Base-by-base conservation (phyloP, 768 basidiomycete genomes). In the Tricholoma hemisulphureum region DNA sequence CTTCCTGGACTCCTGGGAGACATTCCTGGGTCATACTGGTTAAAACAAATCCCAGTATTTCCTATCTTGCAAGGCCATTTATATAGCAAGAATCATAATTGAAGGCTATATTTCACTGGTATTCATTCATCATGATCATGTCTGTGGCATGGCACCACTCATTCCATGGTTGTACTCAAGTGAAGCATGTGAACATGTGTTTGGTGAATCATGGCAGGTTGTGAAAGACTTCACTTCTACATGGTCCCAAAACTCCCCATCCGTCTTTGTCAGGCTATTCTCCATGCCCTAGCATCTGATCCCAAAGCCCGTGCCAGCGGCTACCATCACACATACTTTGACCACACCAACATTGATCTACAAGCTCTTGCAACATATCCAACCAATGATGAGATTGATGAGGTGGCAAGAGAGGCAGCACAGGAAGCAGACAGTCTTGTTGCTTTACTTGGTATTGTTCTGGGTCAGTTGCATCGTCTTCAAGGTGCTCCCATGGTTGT, bases 171-270 rank as follows among this genome's bases (percentile, higher is more conserved):
- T 72, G 0, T 52, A 64, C 24, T 69, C 63, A 2, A 74, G 64
- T 1, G 71, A 75, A 51, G 58, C 63, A 4, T 65, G 65, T 46
- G 73, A 76, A 51, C 76, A 78, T 57, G 57, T 68, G 13, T 77
- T 75, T 58, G 74, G 73, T 0, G 46, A 58, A 24, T 35, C 58
- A 18, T 65, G 73, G 0, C 53, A 65, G 20, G 59, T 73, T 9
- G 50, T 74, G 45, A 67, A 69, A 24, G 75, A 78, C 49, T 77
- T 76, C 57, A 75, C 74, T 0, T 62, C 4, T 60, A 68, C 28
- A 70, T 75, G 65, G 49, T 68, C 31, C 65, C 65, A 1, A 70
- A 72, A 45, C 56, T 71, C 13, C 46, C 35, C 10, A 43, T 71
- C 26, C 56, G 60, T 52, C 52, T 75, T 23, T 63, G 69, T 1